Conservation (phyloP, 2,329 filamentous ascomycete genomes). For the Cytospora piceicola region DNA sequence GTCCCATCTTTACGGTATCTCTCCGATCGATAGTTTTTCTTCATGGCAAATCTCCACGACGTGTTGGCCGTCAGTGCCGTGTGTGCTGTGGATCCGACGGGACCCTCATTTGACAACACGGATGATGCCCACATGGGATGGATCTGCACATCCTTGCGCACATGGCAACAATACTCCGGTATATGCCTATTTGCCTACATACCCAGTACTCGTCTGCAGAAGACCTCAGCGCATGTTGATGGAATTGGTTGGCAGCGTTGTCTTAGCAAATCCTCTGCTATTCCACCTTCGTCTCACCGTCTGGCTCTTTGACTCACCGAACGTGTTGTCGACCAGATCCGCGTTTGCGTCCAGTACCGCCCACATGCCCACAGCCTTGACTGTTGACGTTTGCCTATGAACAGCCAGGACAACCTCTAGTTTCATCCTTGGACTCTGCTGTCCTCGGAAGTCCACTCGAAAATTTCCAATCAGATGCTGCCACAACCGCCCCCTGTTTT, state of each 20-base stretch:
- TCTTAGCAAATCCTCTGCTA: too few species aligned
- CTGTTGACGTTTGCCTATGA: conserved; percentile 30
- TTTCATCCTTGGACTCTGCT: conserved; percentile 21
- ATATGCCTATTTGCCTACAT: not conserved
- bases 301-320: not conserved
- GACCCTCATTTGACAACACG: not conserved
- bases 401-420: conserved; percentile 21
- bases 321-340: not conserved
- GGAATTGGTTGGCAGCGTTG: not conserved
- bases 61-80: not conserved
- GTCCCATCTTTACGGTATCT: conserved; percentile 15
- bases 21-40: not conserved
- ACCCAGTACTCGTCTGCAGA: not conserved
- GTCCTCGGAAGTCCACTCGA: conserved; percentile 26
- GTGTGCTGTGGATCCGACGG: too few species aligned
- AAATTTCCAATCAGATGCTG: conserved; percentile 34
- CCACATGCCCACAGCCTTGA: conserved; percentile 28
- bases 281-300: not conserved
- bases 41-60: not conserved
- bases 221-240: not conserved
- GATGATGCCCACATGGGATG: not conserved
- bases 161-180: not conserved
- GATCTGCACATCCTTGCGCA: not conserved
- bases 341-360: conserved; percentile 12
- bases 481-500: conserved; percentile 30